Evolutionary conservation across 306 rosid species (phyloP).

Genomic region (Quercus robur): DNA sequence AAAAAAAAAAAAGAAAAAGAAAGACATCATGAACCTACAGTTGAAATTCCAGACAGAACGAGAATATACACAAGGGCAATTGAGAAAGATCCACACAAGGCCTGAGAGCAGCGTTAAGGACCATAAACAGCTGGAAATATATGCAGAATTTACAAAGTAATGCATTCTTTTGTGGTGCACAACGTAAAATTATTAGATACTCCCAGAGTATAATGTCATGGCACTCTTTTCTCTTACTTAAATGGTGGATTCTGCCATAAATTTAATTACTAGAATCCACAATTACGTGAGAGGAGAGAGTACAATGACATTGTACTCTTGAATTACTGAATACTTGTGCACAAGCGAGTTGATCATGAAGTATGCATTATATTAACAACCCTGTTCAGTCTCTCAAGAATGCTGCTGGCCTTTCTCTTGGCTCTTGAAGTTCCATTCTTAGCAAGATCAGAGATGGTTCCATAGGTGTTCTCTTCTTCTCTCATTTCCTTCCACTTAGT

Average conservation of each 20-base stretch:
- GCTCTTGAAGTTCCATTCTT: constrained; percentile 90
- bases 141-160: constrained; percentile 60
- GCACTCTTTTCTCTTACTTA: no score
- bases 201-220: accelerated
- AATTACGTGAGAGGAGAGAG: no score
- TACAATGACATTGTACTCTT: no score
- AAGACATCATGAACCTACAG: constrained; percentile 23
- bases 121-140: constrained; percentile 17
- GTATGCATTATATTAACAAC: constrained; percentile 77
- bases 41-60: constrained; percentile 20
- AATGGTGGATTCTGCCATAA: no score
- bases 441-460: constrained; percentile 73
- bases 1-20: no score
- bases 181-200: no score
- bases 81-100: constrained; percentile 29
- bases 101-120: constrained; percentile 18
- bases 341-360: constrained; percentile 42
- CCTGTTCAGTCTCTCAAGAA: constrained; percentile 85
- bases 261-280: no score
- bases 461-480: constrained; percentile 65
- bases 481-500: constrained; percentile 74
- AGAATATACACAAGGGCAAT: constrained; percentile 48
- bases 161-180: constrained; percentile 10
- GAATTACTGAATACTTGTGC: background rate
- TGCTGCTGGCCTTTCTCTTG: constrained; percentile 79